Evolutionary conservation across 352 stramenopile genomes (phyloP).

Genomic region (Pythium myriotylum): DNA sequence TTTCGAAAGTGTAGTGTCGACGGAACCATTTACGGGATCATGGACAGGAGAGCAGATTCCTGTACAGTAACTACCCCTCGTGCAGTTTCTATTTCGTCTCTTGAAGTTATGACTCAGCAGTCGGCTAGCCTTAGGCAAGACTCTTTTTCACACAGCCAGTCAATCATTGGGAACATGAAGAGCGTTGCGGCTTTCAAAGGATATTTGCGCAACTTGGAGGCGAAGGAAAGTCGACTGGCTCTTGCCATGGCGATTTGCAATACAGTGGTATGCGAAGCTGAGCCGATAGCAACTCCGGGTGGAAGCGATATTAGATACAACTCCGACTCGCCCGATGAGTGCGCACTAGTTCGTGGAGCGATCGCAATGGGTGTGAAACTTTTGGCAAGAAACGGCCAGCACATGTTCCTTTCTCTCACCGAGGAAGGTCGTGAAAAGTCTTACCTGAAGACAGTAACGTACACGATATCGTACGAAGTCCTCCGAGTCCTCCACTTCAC

Average conservation of each 20-base stretch:
- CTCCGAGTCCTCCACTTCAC: constrained; percentile 74
- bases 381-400: constrained; percentile 51
- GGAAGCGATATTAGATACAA: constrained; percentile 74
- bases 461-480: constrained; percentile 69
- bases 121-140: constrained; percentile 13
- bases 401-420: constrained; percentile 61
- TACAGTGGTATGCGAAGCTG: constrained; percentile 82
- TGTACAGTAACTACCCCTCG: constrained; percentile 7
- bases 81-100: constrained; percentile 24
- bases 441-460: constrained; percentile 67
- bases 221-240: constrained; percentile 56
- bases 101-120: constrained; percentile 21
- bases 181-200: constrained; percentile 48
- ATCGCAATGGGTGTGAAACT: constrained; percentile 81
- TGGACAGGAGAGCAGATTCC: constrained; percentile 37
- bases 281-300: constrained; percentile 19
- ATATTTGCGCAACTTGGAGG: constrained; percentile 51
- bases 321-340: constrained; percentile 93
- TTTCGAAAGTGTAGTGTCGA: constrained; percentile 96
- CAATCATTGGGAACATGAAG: constrained; percentile 16
- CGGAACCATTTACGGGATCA: constrained; percentile 78
- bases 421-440: constrained; percentile 61
- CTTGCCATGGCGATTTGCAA: constrained; percentile 84
- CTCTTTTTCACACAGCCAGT: constrained; percentile 9
- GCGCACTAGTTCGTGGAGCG: constrained; percentile 87